A percentile compares a stretch with the other conserved stretches of the same genome.
Conservation (phyloP, 176 grass and related monocot species). For the Triticum dicoccoides region DNA sequence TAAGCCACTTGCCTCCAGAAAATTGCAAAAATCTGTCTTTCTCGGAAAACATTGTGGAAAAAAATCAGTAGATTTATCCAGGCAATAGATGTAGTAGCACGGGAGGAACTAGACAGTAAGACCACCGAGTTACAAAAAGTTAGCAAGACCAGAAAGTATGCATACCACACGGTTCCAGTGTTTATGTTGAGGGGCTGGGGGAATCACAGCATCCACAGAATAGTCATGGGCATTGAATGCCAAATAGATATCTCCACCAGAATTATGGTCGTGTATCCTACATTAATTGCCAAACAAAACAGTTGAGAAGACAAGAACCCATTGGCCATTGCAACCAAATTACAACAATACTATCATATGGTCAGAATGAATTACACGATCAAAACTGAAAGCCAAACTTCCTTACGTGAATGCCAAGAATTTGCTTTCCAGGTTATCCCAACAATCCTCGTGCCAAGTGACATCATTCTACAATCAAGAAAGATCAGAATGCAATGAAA, state of each 20-base stretch:
- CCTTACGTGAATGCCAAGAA: slow-evolving; percentile 96
- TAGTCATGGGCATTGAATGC: slow-evolving; percentile 95
- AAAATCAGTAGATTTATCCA: not conserved
- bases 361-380: not conserved
- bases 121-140: not conserved
- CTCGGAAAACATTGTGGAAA: not conserved
- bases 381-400: slow-evolving; percentile 10
- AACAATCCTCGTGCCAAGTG: slow-evolving; percentile 86
- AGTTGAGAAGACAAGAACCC: slow-evolving; percentile 3
- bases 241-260: slow-evolving; percentile 72
- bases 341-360: slow-evolving; percentile 7
- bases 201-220: slow-evolving; percentile 62
- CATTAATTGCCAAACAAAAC: slow-evolving; percentile 16
- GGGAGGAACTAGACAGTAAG: not conserved
- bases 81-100: not conserved
- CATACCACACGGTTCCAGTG: slow-evolving; percentile 88
- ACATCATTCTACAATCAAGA: slow-evolving; percentile 76
- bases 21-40: not conserved
- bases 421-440: slow-evolving; percentile 89
- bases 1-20: not conserved
- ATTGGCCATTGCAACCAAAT: not conserved
- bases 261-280: slow-evolving; percentile 75
- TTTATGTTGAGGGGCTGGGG: slow-evolving; percentile 61
- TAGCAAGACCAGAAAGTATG: slow-evolving; percentile 12
- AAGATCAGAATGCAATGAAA: slow-evolving; percentile 18